These are phyloP conservation scores for Phaeomoniella chlamydospora DNA, from an alignment of 2,329 filamentous ascomycete genomes.

Conservation along the genomic window DNA sequence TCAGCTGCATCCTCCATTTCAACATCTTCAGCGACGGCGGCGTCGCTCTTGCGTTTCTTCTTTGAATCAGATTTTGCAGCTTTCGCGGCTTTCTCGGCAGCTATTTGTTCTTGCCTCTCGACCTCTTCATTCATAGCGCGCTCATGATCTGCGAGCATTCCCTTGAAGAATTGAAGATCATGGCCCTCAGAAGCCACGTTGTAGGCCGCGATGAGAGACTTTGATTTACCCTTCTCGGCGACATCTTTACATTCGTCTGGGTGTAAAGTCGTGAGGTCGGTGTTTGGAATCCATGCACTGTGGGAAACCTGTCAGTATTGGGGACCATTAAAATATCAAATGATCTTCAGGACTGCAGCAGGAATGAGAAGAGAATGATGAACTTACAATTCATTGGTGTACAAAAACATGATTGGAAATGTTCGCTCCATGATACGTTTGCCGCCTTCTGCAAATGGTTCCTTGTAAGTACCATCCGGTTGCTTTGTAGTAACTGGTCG, in stretches of 20 bases:
- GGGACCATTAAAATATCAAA: constrained; percentile 1
- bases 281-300: constrained; percentile 87
- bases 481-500: constrained; percentile 75
- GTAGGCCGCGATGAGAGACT: constrained; percentile 66
- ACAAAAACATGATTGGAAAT: constrained; percentile 88
- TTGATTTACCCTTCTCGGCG: constrained; percentile 61
- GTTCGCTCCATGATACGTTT: constrained; percentile 74
- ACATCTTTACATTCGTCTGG: constrained; percentile 54
- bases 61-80: constrained; percentile 26
- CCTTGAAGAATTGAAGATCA: constrained; percentile 70
- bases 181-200: constrained; percentile 65
- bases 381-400: constrained; percentile 93
- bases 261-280: constrained; percentile 63
- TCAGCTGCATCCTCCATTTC: constrained; percentile 33
- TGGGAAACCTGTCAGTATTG: constrained; percentile 8
- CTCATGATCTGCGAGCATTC: constrained; percentile 49
- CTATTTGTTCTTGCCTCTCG: constrained; percentile 51
- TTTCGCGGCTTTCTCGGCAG: constrained; percentile 42
- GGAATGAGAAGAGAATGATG: neutral
- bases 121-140: constrained; percentile 39
- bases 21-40: constrained; percentile 29
- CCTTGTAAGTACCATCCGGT: constrained; percentile 71
- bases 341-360: too few species aligned
- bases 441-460: constrained; percentile 75
- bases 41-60: constrained; percentile 28